Evolutionary conservation across 164 flowering plant species (phyloP).

Genomic region (Vitis cinerea): DNA sequence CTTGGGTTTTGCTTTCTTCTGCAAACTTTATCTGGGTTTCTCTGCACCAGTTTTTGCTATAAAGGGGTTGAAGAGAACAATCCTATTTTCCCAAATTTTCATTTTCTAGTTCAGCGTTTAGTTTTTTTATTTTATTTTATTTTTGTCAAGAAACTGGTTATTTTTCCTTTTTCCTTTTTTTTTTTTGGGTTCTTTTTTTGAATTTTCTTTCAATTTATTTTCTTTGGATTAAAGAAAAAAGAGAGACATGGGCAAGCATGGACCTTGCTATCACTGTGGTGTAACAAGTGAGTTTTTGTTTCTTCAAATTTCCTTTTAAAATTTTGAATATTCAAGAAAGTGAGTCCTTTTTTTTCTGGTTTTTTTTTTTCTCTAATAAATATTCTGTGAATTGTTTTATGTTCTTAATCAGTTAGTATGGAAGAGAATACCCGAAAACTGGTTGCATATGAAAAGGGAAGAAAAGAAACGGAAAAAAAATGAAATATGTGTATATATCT

Average conservation of each 20-base stretch:
- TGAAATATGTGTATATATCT: conserved; percentile 4
- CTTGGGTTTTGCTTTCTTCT: conserved; percentile 29
- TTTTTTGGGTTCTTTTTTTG: conserved; percentile 3
- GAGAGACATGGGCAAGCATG: conserved; percentile 83
- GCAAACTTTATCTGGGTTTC: conserved; percentile 41
- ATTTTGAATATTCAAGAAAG: conserved; percentile 1
- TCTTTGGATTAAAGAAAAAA: conserved; percentile 21
- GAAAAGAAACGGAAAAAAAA: conserved; percentile 6
- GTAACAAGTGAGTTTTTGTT: conserved; percentile 88
- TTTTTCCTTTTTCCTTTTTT: conserved; percentile 6
- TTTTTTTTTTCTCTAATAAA: background rate
- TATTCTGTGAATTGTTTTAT: conserved; percentile 1
- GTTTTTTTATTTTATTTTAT: conserved; percentile 2
- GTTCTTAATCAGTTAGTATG: conserved; percentile 4
- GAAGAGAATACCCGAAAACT: conserved; percentile 1
- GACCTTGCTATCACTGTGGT: conserved; percentile 99
- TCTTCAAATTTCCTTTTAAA: conserved; percentile 16
- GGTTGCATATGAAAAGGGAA: conserved; percentile 5
- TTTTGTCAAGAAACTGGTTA: conserved; percentile 14
- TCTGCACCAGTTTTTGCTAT: conserved; percentile 19
- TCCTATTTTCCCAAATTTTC: conserved; percentile 12
- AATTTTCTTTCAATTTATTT: conserved; percentile 12
- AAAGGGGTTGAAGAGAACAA: conserved; percentile 19
- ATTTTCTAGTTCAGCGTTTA: background rate
- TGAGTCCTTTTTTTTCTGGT: conserved; percentile 1